Evolutionary conservation across 345 rosid species (phyloP), one percentile per base, ranked within the genome.

Genomic region (Pistacia vera): DNA sequence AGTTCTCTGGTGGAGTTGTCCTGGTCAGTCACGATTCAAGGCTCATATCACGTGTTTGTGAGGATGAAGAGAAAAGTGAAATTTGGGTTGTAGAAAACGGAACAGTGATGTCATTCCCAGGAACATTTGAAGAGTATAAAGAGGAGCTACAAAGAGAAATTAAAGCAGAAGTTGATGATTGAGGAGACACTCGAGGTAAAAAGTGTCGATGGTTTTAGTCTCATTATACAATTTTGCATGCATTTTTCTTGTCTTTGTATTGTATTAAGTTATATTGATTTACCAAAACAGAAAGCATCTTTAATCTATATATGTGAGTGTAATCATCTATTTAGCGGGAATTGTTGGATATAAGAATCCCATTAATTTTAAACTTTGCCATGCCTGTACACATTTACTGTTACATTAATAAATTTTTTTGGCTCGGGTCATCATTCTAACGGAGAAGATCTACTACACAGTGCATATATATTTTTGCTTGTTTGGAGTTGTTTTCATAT

Each of bases 31-130:
- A 95, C 49, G 99, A 95, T 75, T 95, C 97, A 0, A 85, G 99
- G 80, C 91, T 95, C 18, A 95, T 95, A 76, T 90, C 98, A 0
- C 86, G 91, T 46, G 99, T 95, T 5, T 93, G 98, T 65, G 97
- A 88, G 22, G 93, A 91, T 35, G 98, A 93, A 75, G 99, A 95
- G 78, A 86, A 76, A 75, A 95, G 99, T 77, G 75, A 90, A 68
- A 92, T 93, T 57, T 95, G 99, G 99, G 97, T 95, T 3, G 98
- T 92, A 4, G 98, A 93, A 67, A 81, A 93, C 54, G 98, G 98
- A 71, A 90, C 97, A 1, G 97, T 90, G 64, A 78, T 35, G 46
- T 54, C 74, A 51, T 93, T 85, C 81, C 82, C 82, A 0, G 96
- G 96, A 77, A 84, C 93, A 20, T 93, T 93, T 72, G 94, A 91